Percentiles rank a stretch among this genome's conserved stretches.
These are phyloP conservation scores for Aegle marmelos DNA, from an alignment of 345 rosid species.

Conservation along the genomic window DNA sequence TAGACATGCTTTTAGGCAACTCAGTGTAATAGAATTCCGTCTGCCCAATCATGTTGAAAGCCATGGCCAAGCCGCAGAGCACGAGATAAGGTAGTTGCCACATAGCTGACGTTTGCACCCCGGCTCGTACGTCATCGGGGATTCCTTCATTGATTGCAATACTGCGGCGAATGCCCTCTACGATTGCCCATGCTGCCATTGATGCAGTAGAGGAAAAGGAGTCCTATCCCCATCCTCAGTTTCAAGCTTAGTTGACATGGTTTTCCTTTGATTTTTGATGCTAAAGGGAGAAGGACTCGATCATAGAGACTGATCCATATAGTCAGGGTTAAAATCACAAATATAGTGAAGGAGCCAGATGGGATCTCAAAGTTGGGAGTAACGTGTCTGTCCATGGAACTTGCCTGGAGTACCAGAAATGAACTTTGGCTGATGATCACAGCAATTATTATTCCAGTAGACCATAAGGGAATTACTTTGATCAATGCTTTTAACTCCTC, in stretches of 20 bases:
- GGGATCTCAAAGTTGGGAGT: conserved; percentile 49
- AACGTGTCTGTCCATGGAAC: conserved; percentile 50
- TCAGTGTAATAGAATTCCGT: conserved; percentile 48
- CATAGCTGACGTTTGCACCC: conserved; percentile 40
- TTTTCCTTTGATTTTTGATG: conserved; percentile 32
- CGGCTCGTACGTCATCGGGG: conserved; percentile 19
- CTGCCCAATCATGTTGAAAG: conserved; percentile 41
- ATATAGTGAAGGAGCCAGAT: conserved; percentile 41
- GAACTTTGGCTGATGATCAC: conserved; percentile 35
- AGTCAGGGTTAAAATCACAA: conserved; percentile 32
- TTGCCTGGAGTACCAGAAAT: neutral
- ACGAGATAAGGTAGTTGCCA: conserved; percentile 43
- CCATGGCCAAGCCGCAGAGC: conserved; percentile 39
- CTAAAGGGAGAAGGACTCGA: conserved; percentile 33
- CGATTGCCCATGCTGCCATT: conserved; percentile 14
- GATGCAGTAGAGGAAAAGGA: conserved; percentile 21
- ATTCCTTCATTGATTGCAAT: conserved; percentile 29
- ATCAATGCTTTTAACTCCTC: conserved; percentile 59
- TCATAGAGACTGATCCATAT: conserved; percentile 43
- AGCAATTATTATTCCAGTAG: conserved; percentile 43
- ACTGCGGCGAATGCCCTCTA: conserved; percentile 18
- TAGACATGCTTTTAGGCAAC: conserved; percentile 54
- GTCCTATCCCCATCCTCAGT: conserved; percentile 51
- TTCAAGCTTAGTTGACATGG: conserved; percentile 36
- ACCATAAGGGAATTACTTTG: conserved; percentile 46